These are phyloP conservation scores for Blastobotrys indianensis DNA, from an alignment of 1,139 yeast genomes.

Conservation along the genomic window DNA sequence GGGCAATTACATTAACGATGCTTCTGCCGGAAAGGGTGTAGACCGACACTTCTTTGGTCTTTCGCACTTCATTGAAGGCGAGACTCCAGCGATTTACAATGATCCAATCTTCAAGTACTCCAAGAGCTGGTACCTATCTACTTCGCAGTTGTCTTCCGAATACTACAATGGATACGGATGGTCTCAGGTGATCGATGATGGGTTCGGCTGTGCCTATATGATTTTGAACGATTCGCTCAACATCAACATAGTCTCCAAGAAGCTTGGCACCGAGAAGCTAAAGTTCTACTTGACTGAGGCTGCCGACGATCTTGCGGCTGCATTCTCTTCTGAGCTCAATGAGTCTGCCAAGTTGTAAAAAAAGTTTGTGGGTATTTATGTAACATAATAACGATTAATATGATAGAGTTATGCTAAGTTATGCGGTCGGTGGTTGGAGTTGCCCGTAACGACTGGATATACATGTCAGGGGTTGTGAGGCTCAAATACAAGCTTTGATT, in stretches of 20 bases:
- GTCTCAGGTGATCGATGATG: conserved; percentile 93
- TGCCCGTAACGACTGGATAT: too few species aligned
- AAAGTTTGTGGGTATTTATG: not conserved
- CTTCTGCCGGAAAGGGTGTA: conserved; percentile 82
- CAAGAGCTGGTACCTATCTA: conserved; percentile 76
- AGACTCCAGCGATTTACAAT: conserved; percentile 61
- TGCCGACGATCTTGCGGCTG: conserved; percentile 74
- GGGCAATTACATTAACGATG: conserved; percentile 64
- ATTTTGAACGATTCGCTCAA: conserved; percentile 81
- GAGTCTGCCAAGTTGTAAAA: conserved; percentile 32
- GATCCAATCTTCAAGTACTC: conserved; percentile 78
- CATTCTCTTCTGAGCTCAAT: conserved; percentile 41
- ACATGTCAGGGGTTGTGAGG: too few species aligned
- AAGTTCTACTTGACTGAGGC: conserved; percentile 67
- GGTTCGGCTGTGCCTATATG: conserved; percentile 93
- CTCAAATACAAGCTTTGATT: too few species aligned
- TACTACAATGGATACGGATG: conserved; percentile 92
- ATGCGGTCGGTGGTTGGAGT: too few species aligned
- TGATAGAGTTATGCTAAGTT: not conserved
- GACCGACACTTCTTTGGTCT: conserved; percentile 94
- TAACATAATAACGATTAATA: not conserved
- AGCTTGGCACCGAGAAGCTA: conserved; percentile 61
- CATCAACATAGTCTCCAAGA: conserved; percentile 78
- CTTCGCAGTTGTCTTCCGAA: conserved; percentile 88
- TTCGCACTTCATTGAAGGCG: conserved; percentile 62